A percentile compares a stretch with the other conserved stretches of the same genome.
phyloP scores from a whole-genome alignment of 345 rosid genomes.

The Lumnitzera littorea region DNA sequence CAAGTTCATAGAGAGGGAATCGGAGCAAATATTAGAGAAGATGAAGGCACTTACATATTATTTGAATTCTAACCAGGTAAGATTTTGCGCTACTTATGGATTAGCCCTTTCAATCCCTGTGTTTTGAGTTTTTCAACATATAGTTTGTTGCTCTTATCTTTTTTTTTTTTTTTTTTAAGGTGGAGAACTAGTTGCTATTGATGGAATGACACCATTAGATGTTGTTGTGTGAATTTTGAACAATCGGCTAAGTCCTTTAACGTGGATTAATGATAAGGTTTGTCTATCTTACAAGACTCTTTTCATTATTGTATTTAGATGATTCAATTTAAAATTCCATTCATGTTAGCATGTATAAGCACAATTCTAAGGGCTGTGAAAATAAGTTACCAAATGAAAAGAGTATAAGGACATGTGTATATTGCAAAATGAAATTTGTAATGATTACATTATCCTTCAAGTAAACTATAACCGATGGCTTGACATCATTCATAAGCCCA shows the following conservation, averaged over 20 bases:
- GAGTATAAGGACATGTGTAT: no score
- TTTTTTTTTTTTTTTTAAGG: no score
- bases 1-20: constrained; percentile 80
- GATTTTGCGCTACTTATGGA: background rate
- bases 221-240: constrained; percentile 82
- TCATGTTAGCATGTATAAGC: background rate
- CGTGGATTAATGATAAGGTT: constrained; percentile 86
- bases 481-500: no score
- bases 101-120: background rate
- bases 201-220: constrained; percentile 84
- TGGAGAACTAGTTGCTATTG: constrained; percentile 72
- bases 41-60: constrained; percentile 77
- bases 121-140: constrained; percentile 1
- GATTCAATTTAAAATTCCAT: background rate
- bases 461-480: no score
- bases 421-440: no score
- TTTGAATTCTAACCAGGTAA: constrained; percentile 73
- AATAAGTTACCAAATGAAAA: no score
- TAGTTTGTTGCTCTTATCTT: constrained; percentile 9
- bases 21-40: constrained; percentile 90
- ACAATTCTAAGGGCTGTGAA: background rate
- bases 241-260: constrained; percentile 93
- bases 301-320: background rate
- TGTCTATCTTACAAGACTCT: background rate
- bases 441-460: no score